Conservation (phyloP, 2,329 filamentous ascomycete species). For the Kalmusia sp. region DNA sequence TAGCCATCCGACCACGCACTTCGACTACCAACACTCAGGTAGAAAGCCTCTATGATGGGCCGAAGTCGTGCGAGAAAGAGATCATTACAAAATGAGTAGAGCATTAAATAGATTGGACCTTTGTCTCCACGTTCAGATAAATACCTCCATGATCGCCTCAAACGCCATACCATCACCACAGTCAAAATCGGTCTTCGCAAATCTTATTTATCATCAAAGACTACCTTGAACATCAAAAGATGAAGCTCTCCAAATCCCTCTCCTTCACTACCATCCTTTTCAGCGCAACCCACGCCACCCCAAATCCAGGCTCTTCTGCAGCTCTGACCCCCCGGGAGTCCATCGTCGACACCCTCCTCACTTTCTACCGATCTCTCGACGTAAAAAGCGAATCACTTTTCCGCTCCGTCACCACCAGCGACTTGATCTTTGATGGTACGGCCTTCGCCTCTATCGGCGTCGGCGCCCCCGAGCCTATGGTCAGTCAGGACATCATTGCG, state of each 20-base stretch:
- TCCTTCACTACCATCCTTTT: not conserved
- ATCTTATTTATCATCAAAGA: no score
- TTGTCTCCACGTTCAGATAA: no score
- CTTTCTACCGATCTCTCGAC: constrained; percentile 1
- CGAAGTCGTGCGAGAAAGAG: no score
- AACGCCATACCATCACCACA: no score
- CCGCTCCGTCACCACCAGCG: not conserved
- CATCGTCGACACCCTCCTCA: not conserved
- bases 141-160: no score
- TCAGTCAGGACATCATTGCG: not conserved
- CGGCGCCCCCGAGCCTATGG: not conserved
- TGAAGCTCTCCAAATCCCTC: not conserved
- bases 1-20: no score
- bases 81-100: no score
- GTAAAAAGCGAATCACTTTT: not conserved
- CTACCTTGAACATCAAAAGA: no score
- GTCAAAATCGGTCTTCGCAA: no score
- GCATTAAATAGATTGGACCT: no score
- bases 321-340: not conserved
- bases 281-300: not conserved
- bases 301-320: not conserved
- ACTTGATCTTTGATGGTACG: not conserved
- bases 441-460: not conserved
- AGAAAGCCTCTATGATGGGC: no score
- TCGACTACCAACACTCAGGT: no score